phyloP scores from a whole-genome alignment of 2,329 filamentous ascomycete species.

The Colletotrichum somersetense region DNA sequence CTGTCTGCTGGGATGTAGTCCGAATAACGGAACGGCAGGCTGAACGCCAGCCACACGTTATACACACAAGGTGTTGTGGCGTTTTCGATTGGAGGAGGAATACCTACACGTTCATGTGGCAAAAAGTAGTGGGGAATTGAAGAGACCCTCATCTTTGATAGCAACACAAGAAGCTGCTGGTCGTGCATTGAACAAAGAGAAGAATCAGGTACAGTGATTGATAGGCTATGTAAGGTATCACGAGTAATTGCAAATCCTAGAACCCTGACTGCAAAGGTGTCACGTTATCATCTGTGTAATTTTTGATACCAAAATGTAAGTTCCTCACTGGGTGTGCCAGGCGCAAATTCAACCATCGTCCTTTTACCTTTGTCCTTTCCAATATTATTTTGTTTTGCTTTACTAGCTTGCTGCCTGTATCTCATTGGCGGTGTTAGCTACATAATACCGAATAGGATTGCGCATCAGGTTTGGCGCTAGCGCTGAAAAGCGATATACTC shows the following conservation, averaged over 20 bases:
- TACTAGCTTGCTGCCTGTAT: background rate
- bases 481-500: background rate
- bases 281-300: background rate
- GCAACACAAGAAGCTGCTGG: no score
- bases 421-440: background rate
- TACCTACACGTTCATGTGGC: background rate
- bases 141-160: no score
- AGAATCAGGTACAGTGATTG: background rate
- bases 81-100: background rate
- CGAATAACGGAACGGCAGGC: background rate
- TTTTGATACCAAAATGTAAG: background rate
- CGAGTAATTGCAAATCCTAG: background rate
- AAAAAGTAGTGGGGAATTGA: background rate
- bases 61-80: background rate
- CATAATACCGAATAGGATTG: background rate
- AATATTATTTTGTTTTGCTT: background rate
- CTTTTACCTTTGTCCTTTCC: background rate
- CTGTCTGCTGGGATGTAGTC: background rate
- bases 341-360: background rate
- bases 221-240: no score
- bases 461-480: background rate
- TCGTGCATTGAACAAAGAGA: no score
- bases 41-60: background rate
- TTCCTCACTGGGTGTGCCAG: background rate
- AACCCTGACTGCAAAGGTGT: background rate